Evolutionary conservation across 306 rosid genomes (phyloP), one percentile per base, ranked within the genome.

Genomic region (Acacia melanoxylon): DNA sequence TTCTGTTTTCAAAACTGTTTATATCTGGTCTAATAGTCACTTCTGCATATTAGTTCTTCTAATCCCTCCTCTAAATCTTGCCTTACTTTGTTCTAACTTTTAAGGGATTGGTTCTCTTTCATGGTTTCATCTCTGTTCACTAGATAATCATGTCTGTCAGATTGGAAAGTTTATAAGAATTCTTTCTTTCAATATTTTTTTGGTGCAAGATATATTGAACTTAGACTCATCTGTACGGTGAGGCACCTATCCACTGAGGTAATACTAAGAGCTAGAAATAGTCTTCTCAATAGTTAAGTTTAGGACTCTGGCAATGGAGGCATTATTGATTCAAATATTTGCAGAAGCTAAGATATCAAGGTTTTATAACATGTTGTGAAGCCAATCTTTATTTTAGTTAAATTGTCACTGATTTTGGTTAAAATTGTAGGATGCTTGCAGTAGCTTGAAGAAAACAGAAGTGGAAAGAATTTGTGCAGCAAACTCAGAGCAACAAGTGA

Each of bases 381-480:
- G 41, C 35, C 41, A 31, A 29, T 48, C 59, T 17, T 35, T 41
- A 69, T 78, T 49, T 20, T 81, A 22, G 49, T 54, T 48, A 73
- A 61, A 68, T 44, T 68, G n/a, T 68, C 14, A 61, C 70, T 84
- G 68, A 68, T 52, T 80, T 69, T 19, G 41, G 42, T 77, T 56
- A 73, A 10, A 62, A 65, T 78, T 84, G 74, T 70, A 92, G 97
- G 92, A 85, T 78, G 78, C 72, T 82, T 80, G 83, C 75, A 46
- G 83, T 78, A 75, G 71, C 72, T 54, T 76, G 65, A 83, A 83
- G 78, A 81, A 76, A 62, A 73, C 85, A 54, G 80, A 83, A 79
- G 83, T 37, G 46, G 83, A 80, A 40, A 80, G 16, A 15, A 68
- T 49, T 46, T 59, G 83, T 68, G 71, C 80, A 54, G 89, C 83